A percentile compares a stretch with the other conserved stretches of the same genome.
Conservation (phyloP, 768 basidiomycete species). For the Pholiota conissans region DNA sequence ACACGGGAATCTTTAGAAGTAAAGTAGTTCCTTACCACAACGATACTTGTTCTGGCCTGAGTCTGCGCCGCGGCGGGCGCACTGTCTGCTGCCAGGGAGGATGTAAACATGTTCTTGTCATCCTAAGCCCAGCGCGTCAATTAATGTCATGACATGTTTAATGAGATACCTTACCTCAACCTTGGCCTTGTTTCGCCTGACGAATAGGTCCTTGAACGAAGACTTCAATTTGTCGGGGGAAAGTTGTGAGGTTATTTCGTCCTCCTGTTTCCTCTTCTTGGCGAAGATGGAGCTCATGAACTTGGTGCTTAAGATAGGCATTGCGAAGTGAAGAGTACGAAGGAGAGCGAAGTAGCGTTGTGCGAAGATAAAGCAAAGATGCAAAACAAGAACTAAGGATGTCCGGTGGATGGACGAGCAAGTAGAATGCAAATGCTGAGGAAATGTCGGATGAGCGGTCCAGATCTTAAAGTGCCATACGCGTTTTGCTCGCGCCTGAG, state of each 20-base stretch:
- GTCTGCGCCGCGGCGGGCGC: not conserved
- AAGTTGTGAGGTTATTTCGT: not conserved
- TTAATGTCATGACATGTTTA: not conserved
- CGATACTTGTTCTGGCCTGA: not conserved
- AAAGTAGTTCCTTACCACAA: not conserved
- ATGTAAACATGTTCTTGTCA: not conserved
- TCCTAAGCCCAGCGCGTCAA: not conserved
- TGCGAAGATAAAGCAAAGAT: not conserved
- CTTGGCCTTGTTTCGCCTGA: not conserved
- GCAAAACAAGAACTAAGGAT: not conserved
- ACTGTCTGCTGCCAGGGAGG: not conserved
- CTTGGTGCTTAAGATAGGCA: not conserved
- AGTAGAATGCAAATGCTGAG: not conserved
- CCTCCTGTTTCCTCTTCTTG: not conserved
- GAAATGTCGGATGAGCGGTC: not conserved
- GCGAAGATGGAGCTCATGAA: not conserved
- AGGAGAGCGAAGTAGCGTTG: not conserved
- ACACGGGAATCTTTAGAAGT: not conserved
- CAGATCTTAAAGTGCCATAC: not conserved
- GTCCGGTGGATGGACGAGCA: not conserved
- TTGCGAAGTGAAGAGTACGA: not conserved
- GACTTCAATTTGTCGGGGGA: not conserved
- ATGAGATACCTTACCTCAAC: not conserved
- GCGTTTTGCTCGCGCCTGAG: not conserved
- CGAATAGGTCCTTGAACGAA: slow-evolving; percentile 3